Evolutionary conservation across 2,329 filamentous ascomycete genomes (phyloP).

Genomic region (Hypoxylon sp.): DNA sequence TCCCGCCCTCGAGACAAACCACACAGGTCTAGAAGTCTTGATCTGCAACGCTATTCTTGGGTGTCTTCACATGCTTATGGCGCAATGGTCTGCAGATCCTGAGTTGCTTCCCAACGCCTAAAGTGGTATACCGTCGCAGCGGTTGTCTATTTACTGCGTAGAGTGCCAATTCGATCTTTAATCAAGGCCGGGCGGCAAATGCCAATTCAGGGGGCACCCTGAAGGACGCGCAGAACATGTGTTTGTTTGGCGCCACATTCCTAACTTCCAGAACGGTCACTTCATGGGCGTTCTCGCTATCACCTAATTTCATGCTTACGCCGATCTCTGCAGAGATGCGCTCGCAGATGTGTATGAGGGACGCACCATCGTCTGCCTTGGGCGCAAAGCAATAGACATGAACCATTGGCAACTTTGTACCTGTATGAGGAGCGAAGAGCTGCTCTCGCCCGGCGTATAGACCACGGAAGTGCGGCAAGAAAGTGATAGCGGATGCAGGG

Average conservation of each 20-base stretch:
- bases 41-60: conserved; percentile 26
- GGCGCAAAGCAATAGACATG: conserved; percentile 96
- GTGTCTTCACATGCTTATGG: conserved; percentile 37
- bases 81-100: conserved; percentile 26
- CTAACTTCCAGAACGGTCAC: conserved; percentile 77
- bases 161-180: conserved; percentile 15
- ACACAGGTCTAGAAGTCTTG: conserved; percentile 29
- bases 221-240: conserved; percentile 97
- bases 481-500: conserved; percentile 87
- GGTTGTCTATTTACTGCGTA: conserved; percentile 18
- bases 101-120: conserved; percentile 16
- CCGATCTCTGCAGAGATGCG: conserved; percentile 73
- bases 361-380: conserved; percentile 80
- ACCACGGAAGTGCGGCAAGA: conserved; percentile 81
- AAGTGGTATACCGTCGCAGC: conserved; percentile 30
- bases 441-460: conserved; percentile 79
- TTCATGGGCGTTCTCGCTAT: conserved; percentile 61
- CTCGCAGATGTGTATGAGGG: conserved; percentile 73
- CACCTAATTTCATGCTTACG: conserved; percentile 66
- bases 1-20: conserved; percentile 34
- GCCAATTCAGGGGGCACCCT: conserved; percentile 85
- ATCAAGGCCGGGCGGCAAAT: conserved; percentile 65
- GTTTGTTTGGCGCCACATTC: conserved; percentile 91
- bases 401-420: conserved; percentile 77
- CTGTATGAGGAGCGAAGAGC: conserved; percentile 72